Evolutionary conservation across 257 asterid species (phyloP), one percentile per base, ranked within the genome.

Genomic region (Solanum tacnaense): DNA sequence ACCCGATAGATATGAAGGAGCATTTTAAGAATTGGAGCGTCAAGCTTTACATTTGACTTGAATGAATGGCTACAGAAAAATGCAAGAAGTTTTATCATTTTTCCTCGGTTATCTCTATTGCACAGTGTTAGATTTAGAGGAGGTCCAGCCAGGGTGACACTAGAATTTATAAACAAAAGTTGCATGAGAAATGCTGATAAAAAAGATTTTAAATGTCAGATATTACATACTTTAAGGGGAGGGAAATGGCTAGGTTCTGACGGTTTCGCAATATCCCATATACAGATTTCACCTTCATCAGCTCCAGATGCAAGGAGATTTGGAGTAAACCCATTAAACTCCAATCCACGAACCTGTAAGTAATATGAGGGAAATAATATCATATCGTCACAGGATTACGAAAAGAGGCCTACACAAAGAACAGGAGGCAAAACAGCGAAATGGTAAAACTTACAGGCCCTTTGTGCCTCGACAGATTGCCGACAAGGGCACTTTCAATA

Each of bases 301-400:
- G 99, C 98, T 60, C 99, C 99, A 90, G 99, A 95, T 82, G 99
- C 99, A 90, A 97, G 95, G 91, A 93, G 94, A 88, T 93, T 91
- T 62, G 99, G 96, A 56, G 98, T 32, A 73, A 91, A 90, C 78
- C 94, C 87, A 91, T 93, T 97, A 73, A 97, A 97, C 91, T 95
- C 99, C 92, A 97, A 90, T 49, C 99, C 99, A 21, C 96, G 96
- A 72, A 97, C 98, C 99, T 97, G 92, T 44, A 34, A 29, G 73
- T 7, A 58, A 58, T 36, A 86, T 72, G 81, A 85, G 84, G 71
- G 36, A 72, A 86, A 46, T 83, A 35, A 86, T 82, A 86, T 88
- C 58, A 83, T 36, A 46, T 58, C 78, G 41, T 75, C 88, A 88
- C 46, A 36, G n/a, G 39, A 23, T 46, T 56, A 79, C 38, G 34